Percentiles rank a stretch among this genome's conserved stretches.
These are phyloP conservation scores for Ramaria sp. DNA, from an alignment of 768 basidiomycete species.

Conservation along the genomic window DNA sequence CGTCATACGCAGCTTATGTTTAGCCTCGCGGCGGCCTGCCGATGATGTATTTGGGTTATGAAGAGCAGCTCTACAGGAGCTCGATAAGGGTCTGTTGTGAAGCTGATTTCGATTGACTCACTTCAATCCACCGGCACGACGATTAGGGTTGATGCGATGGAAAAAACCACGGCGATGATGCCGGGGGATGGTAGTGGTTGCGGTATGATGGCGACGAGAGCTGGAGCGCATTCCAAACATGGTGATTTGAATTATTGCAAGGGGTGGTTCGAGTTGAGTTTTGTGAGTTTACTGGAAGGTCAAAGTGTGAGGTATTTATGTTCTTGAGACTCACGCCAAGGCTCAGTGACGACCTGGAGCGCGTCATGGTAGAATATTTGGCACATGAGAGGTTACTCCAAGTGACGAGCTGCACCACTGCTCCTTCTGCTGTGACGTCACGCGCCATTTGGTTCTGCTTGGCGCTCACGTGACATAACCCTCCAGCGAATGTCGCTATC, in stretches of 20 bases:
- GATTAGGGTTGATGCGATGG: constrained; percentile 5
- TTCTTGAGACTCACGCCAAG: neutral
- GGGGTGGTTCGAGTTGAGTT: neutral
- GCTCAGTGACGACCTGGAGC: neutral
- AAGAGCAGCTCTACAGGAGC: constrained; percentile 26
- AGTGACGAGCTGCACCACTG: neutral
- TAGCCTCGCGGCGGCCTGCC: constrained; percentile 34
- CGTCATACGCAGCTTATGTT: constrained; percentile 35
- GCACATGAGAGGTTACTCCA: too few relatives aligned
- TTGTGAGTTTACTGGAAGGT: neutral
- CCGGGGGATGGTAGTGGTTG: neutral
- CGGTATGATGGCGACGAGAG: constrained; percentile 2
- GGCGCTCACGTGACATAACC: neutral
- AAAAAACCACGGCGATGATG: neutral
- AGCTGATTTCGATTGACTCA: neutral
- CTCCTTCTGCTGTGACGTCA: neutral
- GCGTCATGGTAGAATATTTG: neutral
- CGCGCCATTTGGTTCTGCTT: neutral
- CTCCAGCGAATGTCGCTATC: neutral
- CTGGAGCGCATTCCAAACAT: constrained; percentile 5
- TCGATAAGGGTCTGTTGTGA: neutral
- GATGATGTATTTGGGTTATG: constrained; percentile 41
- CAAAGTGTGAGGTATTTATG: neutral
- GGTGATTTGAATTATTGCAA: neutral
- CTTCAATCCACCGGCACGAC: constrained; percentile 9